phyloP scores from a whole-genome alignment of 2,329 filamentous ascomycete genomes.

The Xylaria sp. region DNA sequence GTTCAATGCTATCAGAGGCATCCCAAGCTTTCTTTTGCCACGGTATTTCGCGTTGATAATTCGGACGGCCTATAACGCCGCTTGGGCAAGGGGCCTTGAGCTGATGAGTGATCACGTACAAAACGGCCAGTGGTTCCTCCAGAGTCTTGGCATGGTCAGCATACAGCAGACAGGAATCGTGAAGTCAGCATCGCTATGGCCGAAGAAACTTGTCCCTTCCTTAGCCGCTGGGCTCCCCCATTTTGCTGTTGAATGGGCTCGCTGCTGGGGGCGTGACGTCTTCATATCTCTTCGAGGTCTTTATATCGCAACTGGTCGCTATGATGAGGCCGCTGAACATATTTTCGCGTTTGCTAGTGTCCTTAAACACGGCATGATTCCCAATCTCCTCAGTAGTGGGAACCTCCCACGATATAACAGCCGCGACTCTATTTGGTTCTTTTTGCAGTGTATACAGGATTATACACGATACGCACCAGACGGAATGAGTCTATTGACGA shows the following conservation, averaged over 20 bases:
- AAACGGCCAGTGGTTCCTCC: slow-evolving; percentile 87
- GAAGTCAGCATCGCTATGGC: slow-evolving; percentile 90
- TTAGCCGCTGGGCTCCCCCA: slow-evolving; percentile 93
- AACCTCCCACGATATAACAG: slow-evolving; percentile 93
- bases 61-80: slow-evolving; percentile 86
- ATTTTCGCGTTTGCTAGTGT: slow-evolving; percentile 95
- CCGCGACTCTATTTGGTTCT: slow-evolving; percentile 97
- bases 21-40: slow-evolving; percentile 90
- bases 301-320: slow-evolving; percentile 90
- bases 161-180: slow-evolving; percentile 90
- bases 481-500: slow-evolving; percentile 77
- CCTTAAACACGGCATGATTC: slow-evolving; percentile 98
- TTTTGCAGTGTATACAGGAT: slow-evolving; percentile 94
- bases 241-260: slow-evolving; percentile 92
- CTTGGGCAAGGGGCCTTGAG: slow-evolving; percentile 79
- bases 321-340: slow-evolving; percentile 89
- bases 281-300: slow-evolving; percentile 95
- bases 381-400: slow-evolving; percentile 89
- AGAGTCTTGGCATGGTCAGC: slow-evolving; percentile 89
- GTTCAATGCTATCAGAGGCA: slow-evolving; percentile 83
- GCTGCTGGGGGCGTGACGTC: slow-evolving; percentile 97
- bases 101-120: slow-evolving; percentile 82
- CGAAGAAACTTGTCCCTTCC: slow-evolving; percentile 83
- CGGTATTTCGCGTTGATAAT: slow-evolving; percentile 93
- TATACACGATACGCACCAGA: slow-evolving; percentile 85